A percentile compares a stretch with the other conserved stretches of the same genome.
These are phyloP conservation scores for Lactifluus volemus DNA, from an alignment of 768 basidiomycete species.

Conservation along the genomic window DNA sequence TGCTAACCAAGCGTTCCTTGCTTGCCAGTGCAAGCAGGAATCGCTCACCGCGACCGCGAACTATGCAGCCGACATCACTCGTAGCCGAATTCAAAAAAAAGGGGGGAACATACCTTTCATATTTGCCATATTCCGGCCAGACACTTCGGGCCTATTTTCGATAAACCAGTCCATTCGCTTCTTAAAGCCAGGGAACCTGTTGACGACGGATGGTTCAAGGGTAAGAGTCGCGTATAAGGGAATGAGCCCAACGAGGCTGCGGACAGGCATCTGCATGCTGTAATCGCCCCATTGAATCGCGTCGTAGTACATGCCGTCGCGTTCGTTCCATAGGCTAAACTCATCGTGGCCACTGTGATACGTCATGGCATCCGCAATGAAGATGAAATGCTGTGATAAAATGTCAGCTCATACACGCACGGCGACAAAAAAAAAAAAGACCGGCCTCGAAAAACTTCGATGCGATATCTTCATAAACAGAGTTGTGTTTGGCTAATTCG, in stretches of 20 bases:
- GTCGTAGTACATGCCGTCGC: conserved; percentile 98
- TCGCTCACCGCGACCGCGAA: conserved; percentile 70
- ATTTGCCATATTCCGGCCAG: conserved; percentile 90
- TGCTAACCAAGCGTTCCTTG: conserved; percentile 81
- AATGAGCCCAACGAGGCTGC: conserved; percentile 95
- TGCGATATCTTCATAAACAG: conserved; percentile 97
- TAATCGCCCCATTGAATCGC: conserved; percentile 84
- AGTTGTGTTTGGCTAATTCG: conserved; percentile 95
- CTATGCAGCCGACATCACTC: conserved; percentile 22
- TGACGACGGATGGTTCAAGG: conserved; percentile 80
- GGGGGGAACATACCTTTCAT: conserved; percentile 57
- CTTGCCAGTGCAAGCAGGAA: conserved; percentile 82
- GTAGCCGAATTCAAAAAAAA: background rate
- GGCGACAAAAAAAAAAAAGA: background rate
- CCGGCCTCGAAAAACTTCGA: conserved; percentile 90
- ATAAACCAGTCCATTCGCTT: conserved; percentile 99
- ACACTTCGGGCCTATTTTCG: conserved; percentile 81
- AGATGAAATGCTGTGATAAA: conserved; percentile 80
- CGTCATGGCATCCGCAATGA: conserved; percentile 99
- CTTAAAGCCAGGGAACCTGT: conserved; percentile 95
- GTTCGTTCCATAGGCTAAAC: conserved; percentile 86
- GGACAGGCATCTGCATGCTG: conserved; percentile 86
- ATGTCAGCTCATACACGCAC: background rate
- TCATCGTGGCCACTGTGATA: conserved; percentile 73
- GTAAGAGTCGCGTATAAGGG: conserved; percentile 94